phyloP scores from a whole-genome alignment of 116 monocot species.

The Papilionanthe hybrid region DNA sequence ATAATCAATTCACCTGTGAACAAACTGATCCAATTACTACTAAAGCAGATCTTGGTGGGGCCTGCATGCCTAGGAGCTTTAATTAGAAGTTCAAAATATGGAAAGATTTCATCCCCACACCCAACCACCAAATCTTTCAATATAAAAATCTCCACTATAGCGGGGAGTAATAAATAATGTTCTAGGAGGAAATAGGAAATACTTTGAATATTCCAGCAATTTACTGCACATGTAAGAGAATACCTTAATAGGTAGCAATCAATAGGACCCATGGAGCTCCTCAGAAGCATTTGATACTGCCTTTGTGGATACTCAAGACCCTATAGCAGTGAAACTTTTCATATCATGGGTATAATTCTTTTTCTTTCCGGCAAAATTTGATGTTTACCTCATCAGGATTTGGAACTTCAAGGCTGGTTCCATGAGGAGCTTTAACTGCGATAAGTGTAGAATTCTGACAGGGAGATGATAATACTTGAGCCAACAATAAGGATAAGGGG shows the following conservation, averaged over 20 bases:
- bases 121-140: not conserved
- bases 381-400: slow-evolving; percentile 52
- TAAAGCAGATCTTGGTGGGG: not conserved
- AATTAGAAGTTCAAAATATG: not conserved
- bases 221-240: not conserved
- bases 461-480: not conserved
- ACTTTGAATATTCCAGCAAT: not conserved
- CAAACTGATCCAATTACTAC: not conserved
- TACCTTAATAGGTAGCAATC: slow-evolving; percentile 62
- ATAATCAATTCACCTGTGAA: not conserved
- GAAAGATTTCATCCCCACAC: not conserved
- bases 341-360: not conserved
- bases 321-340: slow-evolving; percentile 10
- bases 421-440: slow-evolving; percentile 66
- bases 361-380: not conserved
- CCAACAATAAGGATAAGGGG: not conserved
- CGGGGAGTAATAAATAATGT: not conserved
- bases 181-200: not conserved
- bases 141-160: not conserved
- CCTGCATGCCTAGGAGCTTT: not conserved
- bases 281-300: slow-evolving; percentile 45
- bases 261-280: slow-evolving; percentile 60
- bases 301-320: slow-evolving; percentile 34
- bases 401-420: slow-evolving; percentile 61
- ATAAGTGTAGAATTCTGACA: slow-evolving; percentile 47